A percentile compares a stretch with the other conserved stretches of the same genome.
phyloP scores from a whole-genome alignment of 2,329 filamentous ascomycete genomes.

The Ciborinia camelliae region DNA sequence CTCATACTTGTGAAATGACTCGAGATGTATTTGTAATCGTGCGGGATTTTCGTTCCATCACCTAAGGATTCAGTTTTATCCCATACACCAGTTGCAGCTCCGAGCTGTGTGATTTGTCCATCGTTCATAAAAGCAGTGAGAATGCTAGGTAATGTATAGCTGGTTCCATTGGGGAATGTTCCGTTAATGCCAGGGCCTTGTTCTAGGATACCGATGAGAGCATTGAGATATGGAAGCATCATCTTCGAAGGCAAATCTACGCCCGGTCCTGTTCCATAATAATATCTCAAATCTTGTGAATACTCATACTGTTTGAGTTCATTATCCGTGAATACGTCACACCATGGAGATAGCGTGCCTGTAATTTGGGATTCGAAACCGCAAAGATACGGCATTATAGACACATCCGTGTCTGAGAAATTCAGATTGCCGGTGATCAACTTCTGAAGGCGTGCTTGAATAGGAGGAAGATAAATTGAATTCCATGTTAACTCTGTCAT shows the following conservation, averaged over 20 bases:
- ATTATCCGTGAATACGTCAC: slow-evolving; percentile 56
- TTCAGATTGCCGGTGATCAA: slow-evolving; percentile 47
- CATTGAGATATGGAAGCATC: slow-evolving; percentile 59
- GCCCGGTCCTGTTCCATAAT: slow-evolving; percentile 60
- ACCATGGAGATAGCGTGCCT: slow-evolving; percentile 59
- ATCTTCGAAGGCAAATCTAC: slow-evolving; percentile 51
- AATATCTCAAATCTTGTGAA: slow-evolving; percentile 65
- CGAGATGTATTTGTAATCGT: slow-evolving; percentile 51
- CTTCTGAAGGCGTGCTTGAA: not conserved
- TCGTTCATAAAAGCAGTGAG: slow-evolving; percentile 63
- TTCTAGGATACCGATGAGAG: slow-evolving; percentile 51
- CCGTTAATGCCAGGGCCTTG: slow-evolving; percentile 51
- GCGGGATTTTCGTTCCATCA: slow-evolving; percentile 43
- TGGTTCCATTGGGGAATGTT: slow-evolving; percentile 44
- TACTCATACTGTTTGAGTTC: slow-evolving; percentile 66
- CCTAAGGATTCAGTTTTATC: slow-evolving; percentile 41
- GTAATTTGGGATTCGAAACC: slow-evolving; percentile 68
- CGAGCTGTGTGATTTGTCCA: slow-evolving; percentile 61
- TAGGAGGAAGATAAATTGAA: slow-evolving; percentile 12
- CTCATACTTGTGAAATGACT: slow-evolving; percentile 59
- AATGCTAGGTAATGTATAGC: slow-evolving; percentile 52
- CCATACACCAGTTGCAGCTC: slow-evolving; percentile 58
- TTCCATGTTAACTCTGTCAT: slow-evolving; percentile 4
- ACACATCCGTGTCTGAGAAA: slow-evolving; percentile 51
- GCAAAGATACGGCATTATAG: slow-evolving; percentile 64